These are phyloP conservation scores for Rhipidocladum racemiflorum DNA, from an alignment of 176 grass and related monocot genomes.

Conservation along the genomic window DNA sequence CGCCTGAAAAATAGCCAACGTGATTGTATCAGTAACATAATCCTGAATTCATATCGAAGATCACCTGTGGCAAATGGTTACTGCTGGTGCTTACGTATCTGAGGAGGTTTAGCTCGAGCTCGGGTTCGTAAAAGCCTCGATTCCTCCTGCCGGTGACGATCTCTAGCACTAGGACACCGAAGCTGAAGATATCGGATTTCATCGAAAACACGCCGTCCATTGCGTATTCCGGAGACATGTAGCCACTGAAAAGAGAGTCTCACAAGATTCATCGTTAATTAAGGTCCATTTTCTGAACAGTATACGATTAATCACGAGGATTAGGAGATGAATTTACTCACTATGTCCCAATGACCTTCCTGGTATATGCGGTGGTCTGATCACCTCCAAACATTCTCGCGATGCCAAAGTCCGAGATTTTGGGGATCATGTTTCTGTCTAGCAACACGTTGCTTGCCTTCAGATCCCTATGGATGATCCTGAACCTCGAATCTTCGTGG, in stretches of 20 bases:
- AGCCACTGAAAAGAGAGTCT: conserved; percentile 25
- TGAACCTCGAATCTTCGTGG: conserved; percentile 47
- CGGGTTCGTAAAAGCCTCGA: conserved; percentile 12
- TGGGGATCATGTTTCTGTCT: conserved; percentile 42
- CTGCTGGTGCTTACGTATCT: conserved; percentile 28
- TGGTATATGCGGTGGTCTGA: conserved; percentile 40
- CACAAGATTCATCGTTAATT: neutral
- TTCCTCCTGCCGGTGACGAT: conserved; percentile 36
- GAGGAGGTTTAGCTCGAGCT: conserved; percentile 43
- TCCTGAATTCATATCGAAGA: no score
- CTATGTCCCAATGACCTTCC: conserved; percentile 49
- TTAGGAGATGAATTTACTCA: conserved; percentile 9
- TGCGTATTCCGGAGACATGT: conserved; percentile 49
- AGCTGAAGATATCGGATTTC: conserved; percentile 44
- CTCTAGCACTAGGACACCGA: conserved; percentile 32
- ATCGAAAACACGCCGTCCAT: conserved; percentile 46
- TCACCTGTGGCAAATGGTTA: neutral
- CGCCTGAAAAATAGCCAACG: neutral
- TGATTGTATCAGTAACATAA: neutral
- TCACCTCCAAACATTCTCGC: conserved; percentile 51
- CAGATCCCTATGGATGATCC: conserved; percentile 43
- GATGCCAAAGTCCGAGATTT: conserved; percentile 47
- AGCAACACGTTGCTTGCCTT: conserved; percentile 47
- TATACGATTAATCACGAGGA: neutral
- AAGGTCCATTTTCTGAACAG: neutral